phyloP scores from a whole-genome alignment of 768 basidiomycete genomes.

The Atractiella rhizophila region DNA sequence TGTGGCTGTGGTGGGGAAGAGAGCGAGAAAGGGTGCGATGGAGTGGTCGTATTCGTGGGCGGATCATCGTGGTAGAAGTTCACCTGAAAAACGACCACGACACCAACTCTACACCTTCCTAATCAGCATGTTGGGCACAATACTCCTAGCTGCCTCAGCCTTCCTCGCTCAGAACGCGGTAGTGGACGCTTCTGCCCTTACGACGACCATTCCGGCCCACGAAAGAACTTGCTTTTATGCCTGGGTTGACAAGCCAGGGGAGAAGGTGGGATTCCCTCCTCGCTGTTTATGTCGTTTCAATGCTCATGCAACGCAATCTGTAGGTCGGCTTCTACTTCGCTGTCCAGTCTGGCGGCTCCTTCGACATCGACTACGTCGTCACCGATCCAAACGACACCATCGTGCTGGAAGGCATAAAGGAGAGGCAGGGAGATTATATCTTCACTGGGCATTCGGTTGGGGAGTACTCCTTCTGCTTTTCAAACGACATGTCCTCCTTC shows the following conservation, averaged over 20 bases:
- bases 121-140: too few relatives aligned
- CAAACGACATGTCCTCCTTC: constrained; percentile 86
- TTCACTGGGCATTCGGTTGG: constrained; percentile 66
- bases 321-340: constrained; percentile 78
- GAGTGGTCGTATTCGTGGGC: too few relatives aligned
- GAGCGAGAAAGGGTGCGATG: too few relatives aligned
- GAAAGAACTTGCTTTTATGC: constrained; percentile 58
- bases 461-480: constrained; percentile 60
- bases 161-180: too few relatives aligned
- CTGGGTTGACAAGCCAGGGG: constrained; percentile 80
- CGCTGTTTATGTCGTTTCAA: background rate
- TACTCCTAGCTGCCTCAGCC: too few relatives aligned
- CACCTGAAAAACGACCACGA: too few relatives aligned
- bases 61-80: too few relatives aligned
- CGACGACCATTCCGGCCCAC: constrained; percentile 29
- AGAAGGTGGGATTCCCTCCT: constrained; percentile 48
- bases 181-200: constrained; percentile 37
- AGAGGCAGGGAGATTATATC: constrained; percentile 90
- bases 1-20: too few relatives aligned
- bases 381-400: constrained; percentile 74
- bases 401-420: constrained; percentile 60
- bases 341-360: constrained; percentile 88
- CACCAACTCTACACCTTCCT: too few relatives aligned
- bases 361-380: constrained; percentile 82
- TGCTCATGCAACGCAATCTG: constrained; percentile 8